Conservation (phyloP, 2,329 filamentous ascomycete species). For the Hypoxylon sp. region DNA sequence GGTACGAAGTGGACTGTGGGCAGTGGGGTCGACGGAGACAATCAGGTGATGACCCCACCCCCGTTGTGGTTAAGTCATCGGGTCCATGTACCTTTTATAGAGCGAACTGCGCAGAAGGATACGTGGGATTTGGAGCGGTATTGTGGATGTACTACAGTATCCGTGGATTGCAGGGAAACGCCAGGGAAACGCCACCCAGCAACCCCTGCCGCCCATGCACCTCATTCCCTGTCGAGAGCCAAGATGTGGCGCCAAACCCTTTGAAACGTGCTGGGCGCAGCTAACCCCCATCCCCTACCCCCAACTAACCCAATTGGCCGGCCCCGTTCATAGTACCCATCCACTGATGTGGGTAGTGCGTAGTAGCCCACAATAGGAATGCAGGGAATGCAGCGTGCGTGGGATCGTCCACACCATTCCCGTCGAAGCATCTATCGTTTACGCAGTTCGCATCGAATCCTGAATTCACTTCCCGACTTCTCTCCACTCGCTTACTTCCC, state of each 20-base stretch:
- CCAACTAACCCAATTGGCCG: conserved; percentile 21
- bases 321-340: not conserved
- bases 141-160: not conserved
- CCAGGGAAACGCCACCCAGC: conserved; percentile 4
- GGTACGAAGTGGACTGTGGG: conserved; percentile 1
- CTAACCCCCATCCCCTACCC: conserved; percentile 14
- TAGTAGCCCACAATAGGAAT: conserved; percentile 21
- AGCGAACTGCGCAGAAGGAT: conserved; percentile 1
- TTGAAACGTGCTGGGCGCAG: conserved; percentile 33
- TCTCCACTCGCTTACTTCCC: conserved; percentile 33
- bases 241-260: conserved; percentile 36
- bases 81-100: not conserved
- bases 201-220: not conserved
- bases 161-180: not conserved
- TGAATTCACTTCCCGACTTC: conserved; percentile 34
- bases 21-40: not conserved
- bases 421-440: conserved; percentile 15
- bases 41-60: conserved; percentile 29
- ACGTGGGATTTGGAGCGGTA: not conserved
- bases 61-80: conserved; percentile 3
- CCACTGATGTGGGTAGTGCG: not conserved
- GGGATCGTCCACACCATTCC: conserved; percentile 39
- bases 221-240: conserved; percentile 17
- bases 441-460: conserved; percentile 34
- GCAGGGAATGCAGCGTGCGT: conserved; percentile 34